These are phyloP conservation scores for Blumeriella jaapii DNA, from an alignment of 2,329 filamentous ascomycete species.

Conservation along the genomic window DNA sequence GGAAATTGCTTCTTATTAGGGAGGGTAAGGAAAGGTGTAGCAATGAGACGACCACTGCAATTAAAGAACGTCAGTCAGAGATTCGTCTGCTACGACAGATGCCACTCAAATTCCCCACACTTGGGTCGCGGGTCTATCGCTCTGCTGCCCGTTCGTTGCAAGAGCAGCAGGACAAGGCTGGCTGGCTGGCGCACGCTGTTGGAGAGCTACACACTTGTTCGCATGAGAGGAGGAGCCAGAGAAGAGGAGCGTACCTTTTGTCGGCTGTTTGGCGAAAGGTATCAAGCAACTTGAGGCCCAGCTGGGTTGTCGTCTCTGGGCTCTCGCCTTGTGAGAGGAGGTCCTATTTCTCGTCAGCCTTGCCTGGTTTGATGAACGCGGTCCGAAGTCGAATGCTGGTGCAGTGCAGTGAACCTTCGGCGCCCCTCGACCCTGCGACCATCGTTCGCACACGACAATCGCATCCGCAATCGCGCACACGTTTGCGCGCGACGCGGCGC, in stretches of 20 bases:
- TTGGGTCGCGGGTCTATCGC: too few species aligned
- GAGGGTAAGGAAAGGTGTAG: constrained; percentile 63
- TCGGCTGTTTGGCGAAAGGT: constrained; percentile 66
- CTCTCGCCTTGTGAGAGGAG: constrained; percentile 38
- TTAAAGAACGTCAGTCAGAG: constrained; percentile 9
- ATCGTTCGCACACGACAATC: constrained; percentile 13
- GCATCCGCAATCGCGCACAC: constrained; percentile 9
- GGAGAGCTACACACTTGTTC: constrained; percentile 3
- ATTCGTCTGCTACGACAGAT: too few species aligned
- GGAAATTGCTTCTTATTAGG: constrained; percentile 51
- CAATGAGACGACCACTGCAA: constrained; percentile 57
- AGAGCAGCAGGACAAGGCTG: neutral
- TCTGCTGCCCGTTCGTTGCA: too few species aligned
- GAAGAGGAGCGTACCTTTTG: constrained; percentile 53
- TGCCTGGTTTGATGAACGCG: constrained; percentile 11
- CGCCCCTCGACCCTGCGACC: constrained; percentile 17
- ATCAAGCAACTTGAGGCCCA: constrained; percentile 63
- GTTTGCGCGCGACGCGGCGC: constrained; percentile 2
- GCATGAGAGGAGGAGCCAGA: constrained; percentile 6
- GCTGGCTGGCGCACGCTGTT: neutral
- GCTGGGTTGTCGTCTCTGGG: constrained; percentile 54
- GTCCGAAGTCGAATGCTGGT: constrained; percentile 12
- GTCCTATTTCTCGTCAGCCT: constrained; percentile 24
- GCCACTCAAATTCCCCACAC: too few species aligned
- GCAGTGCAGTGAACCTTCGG: constrained; percentile 13